Conservation (phyloP, 2,329 filamentous ascomycete species). For the Pseudopithomyces chartarum region DNA sequence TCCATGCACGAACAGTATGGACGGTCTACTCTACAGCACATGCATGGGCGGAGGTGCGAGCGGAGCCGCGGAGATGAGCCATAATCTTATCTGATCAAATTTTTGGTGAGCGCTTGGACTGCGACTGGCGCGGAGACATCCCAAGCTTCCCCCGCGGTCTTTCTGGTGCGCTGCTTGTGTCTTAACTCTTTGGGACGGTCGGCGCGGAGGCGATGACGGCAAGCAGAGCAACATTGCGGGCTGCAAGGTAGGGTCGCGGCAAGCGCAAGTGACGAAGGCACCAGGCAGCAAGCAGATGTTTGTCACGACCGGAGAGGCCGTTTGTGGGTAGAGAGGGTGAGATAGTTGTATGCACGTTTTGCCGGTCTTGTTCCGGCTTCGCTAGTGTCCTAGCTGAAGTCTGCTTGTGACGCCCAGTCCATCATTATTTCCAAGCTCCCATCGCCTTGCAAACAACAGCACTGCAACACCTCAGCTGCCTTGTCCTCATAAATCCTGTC, state of each 20-base stretch:
- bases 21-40: background rate
- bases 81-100: constrained; percentile 33
- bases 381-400: constrained; percentile 9
- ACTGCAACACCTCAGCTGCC: constrained; percentile 20
- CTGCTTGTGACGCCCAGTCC: constrained; percentile 29
- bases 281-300: background rate
- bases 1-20: no score
- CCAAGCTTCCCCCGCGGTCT: background rate
- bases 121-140: background rate
- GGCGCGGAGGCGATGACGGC: background rate
- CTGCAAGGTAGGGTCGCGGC: background rate
- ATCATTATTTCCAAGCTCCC: constrained; percentile 19
- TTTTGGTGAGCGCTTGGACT: constrained; percentile 4
- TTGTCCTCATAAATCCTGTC: constrained; percentile 5
- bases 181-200: background rate
- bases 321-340: background rate
- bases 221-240: background rate
- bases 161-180: background rate
- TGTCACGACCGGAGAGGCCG: background rate
- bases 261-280: background rate
- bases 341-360: background rate
- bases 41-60: background rate
- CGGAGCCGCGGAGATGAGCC: constrained; percentile 21
- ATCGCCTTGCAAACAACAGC: constrained; percentile 31
- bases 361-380: constrained; percentile 20